Evolutionary conservation across 1,284 basidiomycete species (phyloP), one percentile per base, ranked within the genome.

Genomic region (Ceratobasidium sp.): DNA sequence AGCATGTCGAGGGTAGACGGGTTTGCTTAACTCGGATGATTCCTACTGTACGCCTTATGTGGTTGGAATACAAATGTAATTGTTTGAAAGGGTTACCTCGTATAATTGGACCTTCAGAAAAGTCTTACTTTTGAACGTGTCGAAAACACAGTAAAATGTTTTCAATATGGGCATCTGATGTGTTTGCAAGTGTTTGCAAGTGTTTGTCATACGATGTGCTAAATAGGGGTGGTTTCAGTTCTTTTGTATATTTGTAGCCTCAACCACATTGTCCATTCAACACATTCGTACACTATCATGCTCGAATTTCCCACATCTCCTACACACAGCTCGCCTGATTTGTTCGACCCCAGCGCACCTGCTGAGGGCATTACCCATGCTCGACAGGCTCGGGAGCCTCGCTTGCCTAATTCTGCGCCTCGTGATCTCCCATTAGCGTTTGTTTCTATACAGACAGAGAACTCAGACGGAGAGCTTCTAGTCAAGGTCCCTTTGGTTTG

Each of bases 401-500:
- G 26, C 47, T n/a, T n/a, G n/a, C n/a, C n/a, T n/a, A n/a, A n/a
- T n/a, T n/a, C n/a, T n/a, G n/a, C n/a, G n/a, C n/a, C n/a, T n/a
- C n/a, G n/a, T n/a, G n/a, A n/a, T n/a, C n/a, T n/a, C n/a, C n/a
- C n/a, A n/a, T n/a, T n/a, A n/a, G n/a, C n/a, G n/a, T n/a, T n/a
- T n/a, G n/a, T 41, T 32, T 38, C 55, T 41, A 13, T 23, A 4
- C 21, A 58, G n/a, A 11, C 55, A 18, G 55, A 41, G 9, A 13
- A 21, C n/a, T 8, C 11, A 23, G 32, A 6, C 7, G 6, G 14
- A 41, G n/a, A 26, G 11, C 55, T 49, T n/a, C 16, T 11, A 9
- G 54, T 30, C 11, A 11, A 43, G n/a, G 35, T 55, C 4, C 64
- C 64, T n/a, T 14, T 67, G 14, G 64, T 55, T 11, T 67, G 64